Conservation (phyloP, 2,329 filamentous ascomycete species). For the Ophioceras dolichostomum region DNA sequence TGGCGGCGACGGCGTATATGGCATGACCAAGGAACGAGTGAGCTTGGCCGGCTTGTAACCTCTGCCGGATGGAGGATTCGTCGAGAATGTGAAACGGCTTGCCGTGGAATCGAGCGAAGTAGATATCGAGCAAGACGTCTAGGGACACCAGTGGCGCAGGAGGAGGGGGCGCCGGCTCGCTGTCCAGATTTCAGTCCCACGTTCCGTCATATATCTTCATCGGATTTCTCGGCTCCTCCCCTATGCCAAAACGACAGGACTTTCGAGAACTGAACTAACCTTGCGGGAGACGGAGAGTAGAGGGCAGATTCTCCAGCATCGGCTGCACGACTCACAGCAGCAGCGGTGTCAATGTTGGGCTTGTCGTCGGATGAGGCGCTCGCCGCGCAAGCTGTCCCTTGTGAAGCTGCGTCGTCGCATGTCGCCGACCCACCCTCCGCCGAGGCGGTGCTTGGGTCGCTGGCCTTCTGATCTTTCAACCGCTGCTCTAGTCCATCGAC, state of each 20-base stretch:
- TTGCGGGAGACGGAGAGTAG: slow-evolving; percentile 27
- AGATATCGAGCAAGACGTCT: slow-evolving; percentile 61
- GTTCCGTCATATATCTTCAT: no score
- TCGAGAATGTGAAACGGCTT: slow-evolving; percentile 76
- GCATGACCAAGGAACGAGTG: slow-evolving; percentile 40
- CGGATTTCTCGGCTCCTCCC: no score
- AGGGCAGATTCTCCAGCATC: slow-evolving; percentile 24
- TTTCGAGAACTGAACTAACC: no score
- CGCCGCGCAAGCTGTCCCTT: slow-evolving; percentile 5
- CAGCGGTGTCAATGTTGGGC: slow-evolving; percentile 10
- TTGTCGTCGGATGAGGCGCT: slow-evolving; percentile 21
- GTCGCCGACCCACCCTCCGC: slow-evolving; percentile 12
- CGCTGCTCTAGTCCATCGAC: slow-evolving; percentile 77
- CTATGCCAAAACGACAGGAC: no score
- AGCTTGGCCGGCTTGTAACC: slow-evolving; percentile 56
- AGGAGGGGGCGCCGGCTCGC: slow-evolving; percentile 9
- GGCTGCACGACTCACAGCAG: slow-evolving; percentile 18
- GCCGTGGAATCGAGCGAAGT: slow-evolving; percentile 67
- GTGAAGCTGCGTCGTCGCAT: slow-evolving; percentile 7
- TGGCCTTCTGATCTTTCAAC: slow-evolving; percentile 55
- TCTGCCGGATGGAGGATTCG: slow-evolving; percentile 61
- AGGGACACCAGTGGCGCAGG: slow-evolving; percentile 32
- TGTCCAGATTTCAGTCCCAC: no score
- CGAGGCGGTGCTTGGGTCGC: slow-evolving; percentile 15
- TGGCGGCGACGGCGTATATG: slow-evolving; percentile 49